These are phyloP conservation scores for Penicillium sp. DNA, from an alignment of 2,329 filamentous ascomycete species.

Conservation along the genomic window DNA sequence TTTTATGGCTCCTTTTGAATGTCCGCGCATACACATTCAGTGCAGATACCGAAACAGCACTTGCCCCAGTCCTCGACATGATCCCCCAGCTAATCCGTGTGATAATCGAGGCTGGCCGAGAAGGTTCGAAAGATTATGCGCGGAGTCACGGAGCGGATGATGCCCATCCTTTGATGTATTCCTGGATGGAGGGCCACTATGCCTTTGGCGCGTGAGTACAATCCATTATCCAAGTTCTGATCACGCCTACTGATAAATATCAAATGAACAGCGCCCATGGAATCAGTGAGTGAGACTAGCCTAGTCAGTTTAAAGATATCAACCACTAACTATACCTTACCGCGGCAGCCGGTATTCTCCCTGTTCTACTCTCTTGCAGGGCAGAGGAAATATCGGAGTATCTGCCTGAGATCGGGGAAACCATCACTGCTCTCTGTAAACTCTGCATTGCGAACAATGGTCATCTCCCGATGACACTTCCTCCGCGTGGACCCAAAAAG, in stretches of 20 bases:
- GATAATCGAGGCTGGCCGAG: slow-evolving; percentile 38
- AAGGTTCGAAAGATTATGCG: slow-evolving; percentile 34
- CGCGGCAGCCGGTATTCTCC: slow-evolving; percentile 39
- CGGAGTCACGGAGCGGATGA: slow-evolving; percentile 33
- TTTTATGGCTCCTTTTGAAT: slow-evolving; percentile 41
- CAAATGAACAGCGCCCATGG: slow-evolving; percentile 30
- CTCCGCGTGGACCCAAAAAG: slow-evolving; percentile 27
- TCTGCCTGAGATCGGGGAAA: slow-evolving; percentile 37
- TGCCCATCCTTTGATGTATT: slow-evolving; percentile 45
- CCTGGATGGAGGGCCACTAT: slow-evolving; percentile 40
- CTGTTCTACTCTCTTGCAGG: slow-evolving; percentile 39
- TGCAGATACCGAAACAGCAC: slow-evolving; percentile 17
- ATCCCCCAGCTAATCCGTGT: slow-evolving; percentile 36
- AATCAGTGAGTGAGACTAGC: slow-evolving; percentile 25
- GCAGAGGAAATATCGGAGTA: slow-evolving; percentile 36
- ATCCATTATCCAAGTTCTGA: not conserved
- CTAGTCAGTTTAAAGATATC: not conserved
- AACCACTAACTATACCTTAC: not conserved
- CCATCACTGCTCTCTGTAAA: slow-evolving; percentile 40
- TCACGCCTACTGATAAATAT: not conserved
- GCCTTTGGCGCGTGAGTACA: slow-evolving; percentile 42
- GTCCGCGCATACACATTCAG: slow-evolving; percentile 32
- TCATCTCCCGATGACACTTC: slow-evolving; percentile 43
- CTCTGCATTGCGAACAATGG: slow-evolving; percentile 38
- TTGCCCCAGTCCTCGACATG: slow-evolving; percentile 29